Conservation (phyloP, 768 basidiomycete genomes). For the Boletus rubescentipes region DNA sequence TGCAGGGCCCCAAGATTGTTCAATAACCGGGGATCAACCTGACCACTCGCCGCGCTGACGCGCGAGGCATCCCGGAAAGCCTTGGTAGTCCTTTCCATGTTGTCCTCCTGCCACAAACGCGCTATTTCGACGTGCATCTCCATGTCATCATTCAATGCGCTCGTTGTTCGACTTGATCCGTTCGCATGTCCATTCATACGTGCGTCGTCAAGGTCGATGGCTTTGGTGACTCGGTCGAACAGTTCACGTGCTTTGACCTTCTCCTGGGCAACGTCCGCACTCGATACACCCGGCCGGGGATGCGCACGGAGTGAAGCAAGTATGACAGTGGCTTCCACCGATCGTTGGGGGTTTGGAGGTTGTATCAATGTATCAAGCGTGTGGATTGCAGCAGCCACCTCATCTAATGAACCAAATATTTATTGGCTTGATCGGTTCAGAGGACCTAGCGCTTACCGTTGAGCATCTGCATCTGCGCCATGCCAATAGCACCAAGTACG, state of each 20-base stretch:
- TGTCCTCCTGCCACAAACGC: constrained; percentile 83
- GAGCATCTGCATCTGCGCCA: constrained; percentile 84
- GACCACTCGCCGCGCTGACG: constrained; percentile 52
- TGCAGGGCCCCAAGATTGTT: constrained; percentile 80
- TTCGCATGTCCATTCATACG: constrained; percentile 42
- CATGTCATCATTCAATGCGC: constrained; percentile 69
- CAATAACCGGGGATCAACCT: constrained; percentile 63
- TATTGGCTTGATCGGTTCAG: neutral
- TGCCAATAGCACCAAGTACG: constrained; percentile 76
- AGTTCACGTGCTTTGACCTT: constrained; percentile 73
- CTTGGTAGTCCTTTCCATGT: constrained; percentile 65
- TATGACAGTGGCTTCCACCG: constrained; percentile 83
- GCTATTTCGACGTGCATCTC: constrained; percentile 93
- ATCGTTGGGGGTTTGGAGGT: constrained; percentile 59
- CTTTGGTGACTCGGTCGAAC: constrained; percentile 71
- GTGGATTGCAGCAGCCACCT: constrained; percentile 82
- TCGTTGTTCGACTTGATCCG: constrained; percentile 38
- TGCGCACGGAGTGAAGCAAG: constrained; percentile 87
- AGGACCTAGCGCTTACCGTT: constrained; percentile 54
- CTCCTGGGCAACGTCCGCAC: constrained; percentile 70
- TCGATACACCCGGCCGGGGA: constrained; percentile 76
- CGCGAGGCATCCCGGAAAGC: constrained; percentile 74
- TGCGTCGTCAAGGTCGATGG: constrained; percentile 62
- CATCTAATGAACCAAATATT: constrained; percentile 48
- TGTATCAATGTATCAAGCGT: constrained; percentile 78